These are phyloP conservation scores for Choanephora cucurbitarum DNA, from an alignment of 371 early-diverging fungal genomes.

Conservation along the genomic window DNA sequence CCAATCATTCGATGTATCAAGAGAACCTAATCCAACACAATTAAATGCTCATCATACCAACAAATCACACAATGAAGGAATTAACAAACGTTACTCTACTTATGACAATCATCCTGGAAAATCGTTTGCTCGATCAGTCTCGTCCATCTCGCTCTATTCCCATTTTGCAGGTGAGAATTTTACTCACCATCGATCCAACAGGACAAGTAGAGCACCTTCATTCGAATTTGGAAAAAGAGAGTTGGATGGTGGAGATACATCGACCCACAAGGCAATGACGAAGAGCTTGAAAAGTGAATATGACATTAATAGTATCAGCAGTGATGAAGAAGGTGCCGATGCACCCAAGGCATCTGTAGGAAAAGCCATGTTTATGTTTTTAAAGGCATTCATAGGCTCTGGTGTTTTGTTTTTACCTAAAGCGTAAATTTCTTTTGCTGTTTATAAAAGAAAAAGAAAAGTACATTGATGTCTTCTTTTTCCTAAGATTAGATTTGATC, in stretches of 20 bases:
- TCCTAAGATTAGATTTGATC: slow-evolving; percentile 30
- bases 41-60: slow-evolving; percentile 9
- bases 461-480: not conserved
- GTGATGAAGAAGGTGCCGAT: not conserved
- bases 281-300: not conserved
- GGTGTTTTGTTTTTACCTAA: slow-evolving; percentile 71
- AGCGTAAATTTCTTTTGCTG: too few species aligned
- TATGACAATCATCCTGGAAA: slow-evolving; percentile 13
- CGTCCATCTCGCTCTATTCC: slow-evolving; percentile 32
- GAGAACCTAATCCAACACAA: slow-evolving; percentile 13
- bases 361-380: slow-evolving; percentile 75
- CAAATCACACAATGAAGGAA: slow-evolving; percentile 17
- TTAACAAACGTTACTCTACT: not conserved
- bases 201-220: not conserved
- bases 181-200: slow-evolving; percentile 1
- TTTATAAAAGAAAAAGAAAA: too few species aligned
- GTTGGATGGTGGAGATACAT: not conserved
- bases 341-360: slow-evolving; percentile 12
- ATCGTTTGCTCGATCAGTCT: slow-evolving; percentile 29
- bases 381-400: slow-evolving; percentile 81
- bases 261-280: not conserved
- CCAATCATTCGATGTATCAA: slow-evolving; percentile 14
- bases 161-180: slow-evolving; percentile 37
- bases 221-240: not conserved
- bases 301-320: too few species aligned